These are phyloP conservation scores for Entomortierella parvispora DNA, from an alignment of 192 early-diverging fungal genomes.

Conservation along the genomic window DNA sequence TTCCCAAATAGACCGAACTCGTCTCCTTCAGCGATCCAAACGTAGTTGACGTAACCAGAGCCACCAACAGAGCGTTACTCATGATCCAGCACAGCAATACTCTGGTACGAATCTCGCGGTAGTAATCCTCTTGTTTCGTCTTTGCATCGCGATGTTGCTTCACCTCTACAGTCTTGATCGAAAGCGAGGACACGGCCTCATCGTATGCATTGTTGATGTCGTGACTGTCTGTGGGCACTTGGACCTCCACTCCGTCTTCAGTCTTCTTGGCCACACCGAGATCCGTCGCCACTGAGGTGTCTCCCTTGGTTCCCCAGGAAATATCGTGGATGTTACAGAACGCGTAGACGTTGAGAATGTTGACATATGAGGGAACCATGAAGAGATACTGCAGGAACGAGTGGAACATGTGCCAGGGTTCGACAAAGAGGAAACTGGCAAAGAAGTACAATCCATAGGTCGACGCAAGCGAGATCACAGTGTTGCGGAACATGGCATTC, in stretches of 20 bases:
- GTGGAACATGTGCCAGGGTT: slow-evolving; percentile 86
- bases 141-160: slow-evolving; percentile 52
- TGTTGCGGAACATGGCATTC: slow-evolving; percentile 67
- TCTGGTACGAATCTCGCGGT: slow-evolving; percentile 78
- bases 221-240: slow-evolving; percentile 54
- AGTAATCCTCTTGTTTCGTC: slow-evolving; percentile 77
- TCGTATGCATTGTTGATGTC: slow-evolving; percentile 61
- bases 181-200: slow-evolving; percentile 48
- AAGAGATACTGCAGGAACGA: slow-evolving; percentile 78
- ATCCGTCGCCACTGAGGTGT: slow-evolving; percentile 62
- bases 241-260: slow-evolving; percentile 57
- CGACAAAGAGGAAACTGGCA: slow-evolving; percentile 71
- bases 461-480: slow-evolving; percentile 68
- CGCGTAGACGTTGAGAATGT: slow-evolving; percentile 70
- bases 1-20: slow-evolving; percentile 53
- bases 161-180: slow-evolving; percentile 33
- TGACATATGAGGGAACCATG: slow-evolving; percentile 82
- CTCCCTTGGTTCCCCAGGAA: slow-evolving; percentile 90
- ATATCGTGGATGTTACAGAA: slow-evolving; percentile 72
- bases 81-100: slow-evolving; percentile 80
- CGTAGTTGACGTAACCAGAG: slow-evolving; percentile 58
- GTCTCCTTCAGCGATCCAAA: slow-evolving; percentile 14
- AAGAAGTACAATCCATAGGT: slow-evolving; percentile 85
- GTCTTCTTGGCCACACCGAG: slow-evolving; percentile 60
- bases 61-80: slow-evolving; percentile 73